Percentiles rank a stretch among this genome's conserved stretches.
Conservation (phyloP, 2,329 filamentous ascomycete species). For the Kalaharituber pfeilii region DNA sequence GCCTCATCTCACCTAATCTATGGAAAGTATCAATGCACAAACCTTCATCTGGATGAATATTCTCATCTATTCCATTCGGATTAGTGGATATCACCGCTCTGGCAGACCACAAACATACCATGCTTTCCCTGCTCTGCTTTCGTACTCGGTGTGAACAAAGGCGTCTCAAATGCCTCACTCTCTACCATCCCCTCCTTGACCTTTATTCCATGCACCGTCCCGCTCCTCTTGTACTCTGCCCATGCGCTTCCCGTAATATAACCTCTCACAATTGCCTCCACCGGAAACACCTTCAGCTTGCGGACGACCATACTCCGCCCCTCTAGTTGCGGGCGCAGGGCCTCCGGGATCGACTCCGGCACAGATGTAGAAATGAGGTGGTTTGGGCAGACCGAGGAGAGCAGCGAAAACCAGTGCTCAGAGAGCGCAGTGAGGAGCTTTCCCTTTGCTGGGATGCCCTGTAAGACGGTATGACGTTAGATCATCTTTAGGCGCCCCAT, state of each 20-base stretch:
- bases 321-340: conserved; percentile 36
- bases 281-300: conserved; percentile 54
- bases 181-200: conserved; percentile 51
- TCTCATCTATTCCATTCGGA: conserved; percentile 48
- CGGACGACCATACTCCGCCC: conserved; percentile 62
- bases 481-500: neutral
- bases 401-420: conserved; percentile 51
- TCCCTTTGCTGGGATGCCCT: conserved; percentile 53
- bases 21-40: neutral
- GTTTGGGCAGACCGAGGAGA: conserved; percentile 35
- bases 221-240: conserved; percentile 54
- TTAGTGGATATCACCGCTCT: conserved; percentile 5
- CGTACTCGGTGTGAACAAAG: conserved; percentile 66
- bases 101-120: conserved; percentile 17
- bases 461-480: neutral
- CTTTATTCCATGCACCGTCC: conserved; percentile 63
- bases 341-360: conserved; percentile 31
- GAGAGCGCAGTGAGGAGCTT: conserved; percentile 49
- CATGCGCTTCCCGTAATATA: conserved; percentile 79
- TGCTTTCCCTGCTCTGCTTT: conserved; percentile 66
- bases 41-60: conserved; percentile 56
- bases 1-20: neutral
- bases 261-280: conserved; percentile 74
- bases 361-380: conserved; percentile 45
- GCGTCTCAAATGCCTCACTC: conserved; percentile 48